phyloP scores from a whole-genome alignment of 305 asterid genomes.

The Andrographis paniculata region DNA sequence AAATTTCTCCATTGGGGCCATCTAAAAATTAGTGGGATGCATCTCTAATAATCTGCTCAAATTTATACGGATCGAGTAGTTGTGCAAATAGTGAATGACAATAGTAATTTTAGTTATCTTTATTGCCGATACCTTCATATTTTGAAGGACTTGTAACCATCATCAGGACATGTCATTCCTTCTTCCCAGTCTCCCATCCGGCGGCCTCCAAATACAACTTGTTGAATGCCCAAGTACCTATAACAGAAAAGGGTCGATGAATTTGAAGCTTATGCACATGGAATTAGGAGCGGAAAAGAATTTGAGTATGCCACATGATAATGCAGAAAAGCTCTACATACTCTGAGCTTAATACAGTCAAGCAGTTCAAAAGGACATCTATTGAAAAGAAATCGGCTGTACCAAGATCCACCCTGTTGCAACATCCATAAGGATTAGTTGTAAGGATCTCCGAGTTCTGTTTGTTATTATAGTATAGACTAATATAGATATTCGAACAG shows the following conservation, averaged over 20 bases:
- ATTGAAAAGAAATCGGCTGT: slow-evolving; percentile 81
- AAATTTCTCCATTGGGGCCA: no score
- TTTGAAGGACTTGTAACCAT: slow-evolving; percentile 76
- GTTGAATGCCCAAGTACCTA: slow-evolving; percentile 86
- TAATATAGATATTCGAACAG: background rate
- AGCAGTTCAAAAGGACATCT: slow-evolving; percentile 89
- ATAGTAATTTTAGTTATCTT: no score
- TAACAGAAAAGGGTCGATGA: background rate
- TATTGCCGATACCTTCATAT: slow-evolving; percentile 41
- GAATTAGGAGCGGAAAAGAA: background rate
- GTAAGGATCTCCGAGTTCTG: background rate
- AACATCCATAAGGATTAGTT: slow-evolving; percentile 2
- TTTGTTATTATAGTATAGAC: background rate
- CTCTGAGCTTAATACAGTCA: slow-evolving; percentile 91
- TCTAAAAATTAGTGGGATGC: no score
- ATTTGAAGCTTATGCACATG: background rate
- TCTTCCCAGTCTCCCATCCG: slow-evolving; percentile 94
- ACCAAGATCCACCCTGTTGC: slow-evolving; percentile 88
- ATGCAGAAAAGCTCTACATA: slow-evolving; percentile 26
- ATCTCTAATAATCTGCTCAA: no score
- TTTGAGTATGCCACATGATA: slow-evolving; percentile 1
- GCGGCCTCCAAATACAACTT: slow-evolving; percentile 85
- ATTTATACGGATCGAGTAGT: no score
- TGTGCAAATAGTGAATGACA: no score
- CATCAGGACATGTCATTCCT: slow-evolving; percentile 72